These are phyloP conservation scores for Schwanniomyces vanrijiae DNA, from an alignment of 805 yeast species.

Conservation along the genomic window DNA sequence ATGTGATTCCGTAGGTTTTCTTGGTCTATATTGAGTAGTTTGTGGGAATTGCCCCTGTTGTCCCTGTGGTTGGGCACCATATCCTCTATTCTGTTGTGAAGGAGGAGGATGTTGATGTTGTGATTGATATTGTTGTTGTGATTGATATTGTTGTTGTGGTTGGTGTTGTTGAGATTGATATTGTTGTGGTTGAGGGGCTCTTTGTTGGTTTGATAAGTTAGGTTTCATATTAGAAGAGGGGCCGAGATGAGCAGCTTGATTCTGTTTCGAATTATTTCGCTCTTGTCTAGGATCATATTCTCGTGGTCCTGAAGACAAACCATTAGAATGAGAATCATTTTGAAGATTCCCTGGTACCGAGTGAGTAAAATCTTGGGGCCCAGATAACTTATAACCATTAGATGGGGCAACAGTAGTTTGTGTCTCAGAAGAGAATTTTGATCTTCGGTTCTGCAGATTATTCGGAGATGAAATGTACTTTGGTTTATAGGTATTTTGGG, in stretches of 20 bases:
- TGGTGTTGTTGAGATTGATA: conserved; percentile 6
- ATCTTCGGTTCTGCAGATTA: conserved; percentile 17
- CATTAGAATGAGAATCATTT: not conserved
- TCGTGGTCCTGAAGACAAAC: not conserved
- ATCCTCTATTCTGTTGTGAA: conserved; percentile 7
- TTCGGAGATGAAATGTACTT: conserved; percentile 33
- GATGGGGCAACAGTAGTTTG: conserved; percentile 2
- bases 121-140: conserved; percentile 8
- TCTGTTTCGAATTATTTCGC: not conserved
- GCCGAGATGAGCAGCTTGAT: not conserved
- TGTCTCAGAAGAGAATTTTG: not conserved
- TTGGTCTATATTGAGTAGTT: not conserved
- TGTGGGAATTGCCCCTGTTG: not conserved
- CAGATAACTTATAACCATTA: not conserved
- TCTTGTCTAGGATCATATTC: not conserved
- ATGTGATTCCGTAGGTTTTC: not conserved
- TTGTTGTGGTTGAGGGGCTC: not conserved
- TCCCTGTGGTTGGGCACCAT: conserved; percentile 2
- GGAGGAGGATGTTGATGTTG: conserved; percentile 19
- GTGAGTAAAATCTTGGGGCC: not conserved
- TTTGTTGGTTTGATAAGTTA: not conserved
- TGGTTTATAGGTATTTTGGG: conserved; percentile 16
- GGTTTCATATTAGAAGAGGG: not conserved
- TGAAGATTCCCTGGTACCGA: not conserved
- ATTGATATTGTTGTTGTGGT: conserved; percentile 19